A percentile compares a stretch with the other conserved stretches of the same genome.
Conservation (phyloP, 2,329 filamentous ascomycete species). For the Beauveria caledonica region DNA sequence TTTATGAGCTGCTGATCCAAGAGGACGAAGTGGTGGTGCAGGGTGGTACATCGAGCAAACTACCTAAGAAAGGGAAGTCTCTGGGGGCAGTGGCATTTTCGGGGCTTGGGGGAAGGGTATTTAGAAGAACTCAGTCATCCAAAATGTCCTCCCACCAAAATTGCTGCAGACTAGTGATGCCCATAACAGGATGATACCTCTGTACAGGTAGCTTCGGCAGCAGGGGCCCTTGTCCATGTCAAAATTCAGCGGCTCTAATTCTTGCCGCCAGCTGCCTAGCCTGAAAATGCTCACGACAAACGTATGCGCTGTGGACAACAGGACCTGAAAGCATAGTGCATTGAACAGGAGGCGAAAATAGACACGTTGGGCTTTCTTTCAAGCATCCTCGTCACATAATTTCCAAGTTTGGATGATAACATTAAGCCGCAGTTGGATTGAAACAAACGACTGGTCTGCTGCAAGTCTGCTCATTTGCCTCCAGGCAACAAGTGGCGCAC, state of each 20-base stretch:
- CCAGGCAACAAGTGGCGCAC: not conserved
- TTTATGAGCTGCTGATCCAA: too few relatives aligned
- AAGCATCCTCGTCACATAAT: not conserved
- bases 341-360: not conserved
- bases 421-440: not conserved
- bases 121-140: not conserved
- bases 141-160: not conserved
- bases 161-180: not conserved
- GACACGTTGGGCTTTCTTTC: not conserved
- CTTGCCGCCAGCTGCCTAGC: not conserved
- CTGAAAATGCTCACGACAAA: not conserved
- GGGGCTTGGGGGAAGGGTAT: not conserved
- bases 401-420: not conserved
- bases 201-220: not conserved
- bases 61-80: not conserved
- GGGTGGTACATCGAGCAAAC: not conserved
- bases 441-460: not conserved
- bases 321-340: not conserved
- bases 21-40: not conserved
- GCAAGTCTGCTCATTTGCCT: not conserved
- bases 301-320: not conserved
- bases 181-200: not conserved
- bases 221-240: not conserved
- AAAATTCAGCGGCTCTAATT: not conserved
- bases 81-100: not conserved